Percentiles rank a stretch among this genome's conserved stretches.
Evolutionary conservation across 441 rosid genomes (phyloP).

Genomic region (Melastoma candidum): DNA sequence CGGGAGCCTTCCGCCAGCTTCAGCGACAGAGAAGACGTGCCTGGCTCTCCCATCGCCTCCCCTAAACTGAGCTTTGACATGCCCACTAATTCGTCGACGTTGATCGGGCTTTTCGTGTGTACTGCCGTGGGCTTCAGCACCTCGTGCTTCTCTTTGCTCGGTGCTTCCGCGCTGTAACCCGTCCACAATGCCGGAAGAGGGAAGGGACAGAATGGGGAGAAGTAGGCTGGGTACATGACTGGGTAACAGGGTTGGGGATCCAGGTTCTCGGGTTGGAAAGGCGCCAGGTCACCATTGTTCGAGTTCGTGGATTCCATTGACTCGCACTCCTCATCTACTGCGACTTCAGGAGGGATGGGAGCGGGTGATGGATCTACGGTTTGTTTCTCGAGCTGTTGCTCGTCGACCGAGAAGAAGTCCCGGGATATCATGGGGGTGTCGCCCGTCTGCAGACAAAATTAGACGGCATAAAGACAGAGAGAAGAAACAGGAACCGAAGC

Average conservation of each 20-base stretch:
- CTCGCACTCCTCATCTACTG: conserved; percentile 69
- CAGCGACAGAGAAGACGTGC: conserved; percentile 44
- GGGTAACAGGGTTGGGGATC: conserved; percentile 39
- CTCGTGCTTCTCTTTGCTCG: conserved; percentile 50
- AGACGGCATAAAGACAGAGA: conserved; percentile 1
- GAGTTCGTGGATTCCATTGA: conserved; percentile 93
- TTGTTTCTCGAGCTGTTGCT: conserved; percentile 30
- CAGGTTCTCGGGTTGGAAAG: conserved; percentile 30
- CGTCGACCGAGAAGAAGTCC: conserved; percentile 36
- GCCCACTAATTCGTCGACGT: conserved; percentile 60
- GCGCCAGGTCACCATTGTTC: conserved; percentile 42
- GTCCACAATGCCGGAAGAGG: conserved; percentile 54
- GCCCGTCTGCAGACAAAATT: conserved; percentile 31
- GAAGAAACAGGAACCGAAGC: neutral
- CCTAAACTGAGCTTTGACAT: conserved; percentile 62
- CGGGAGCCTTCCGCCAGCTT: conserved; percentile 45
- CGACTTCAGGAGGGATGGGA: conserved; percentile 23
- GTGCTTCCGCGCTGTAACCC: conserved; percentile 35
- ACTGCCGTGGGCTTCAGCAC: conserved; percentile 66
- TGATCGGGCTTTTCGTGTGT: conserved; percentile 56
- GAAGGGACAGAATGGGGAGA: conserved; percentile 57
- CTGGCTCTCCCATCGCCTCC: conserved; percentile 34
- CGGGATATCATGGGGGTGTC: conserved; percentile 47
- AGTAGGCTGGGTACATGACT: conserved; percentile 59
- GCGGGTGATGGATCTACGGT: conserved; percentile 29